phyloP scores from a whole-genome alignment of 2,329 filamentous ascomycete species.

The Fusarium torulosum region DNA sequence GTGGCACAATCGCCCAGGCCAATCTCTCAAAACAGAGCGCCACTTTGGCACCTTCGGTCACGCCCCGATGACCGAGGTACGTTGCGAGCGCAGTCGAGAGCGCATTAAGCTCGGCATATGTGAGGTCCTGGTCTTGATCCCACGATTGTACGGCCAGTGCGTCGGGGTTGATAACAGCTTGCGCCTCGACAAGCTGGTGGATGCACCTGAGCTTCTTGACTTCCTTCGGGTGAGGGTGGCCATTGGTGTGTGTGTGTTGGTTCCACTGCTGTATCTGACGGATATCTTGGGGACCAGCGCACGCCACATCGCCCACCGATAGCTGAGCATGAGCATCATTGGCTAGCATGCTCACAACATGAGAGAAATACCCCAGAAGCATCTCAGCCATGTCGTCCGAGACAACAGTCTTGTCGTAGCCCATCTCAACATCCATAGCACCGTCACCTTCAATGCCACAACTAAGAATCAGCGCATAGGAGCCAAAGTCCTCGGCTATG shows the following conservation, averaged over 20 bases:
- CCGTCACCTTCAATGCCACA: conserved; percentile 16
- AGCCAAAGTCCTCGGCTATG: conserved; percentile 17
- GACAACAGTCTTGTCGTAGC: conserved; percentile 16
- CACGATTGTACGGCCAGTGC: conserved; percentile 12
- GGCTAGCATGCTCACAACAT: conserved; percentile 16
- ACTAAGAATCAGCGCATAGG: conserved; percentile 16
- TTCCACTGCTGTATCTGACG: conserved; percentile 17
- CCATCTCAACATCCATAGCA: conserved; percentile 17
- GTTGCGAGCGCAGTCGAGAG: conserved; percentile 14
- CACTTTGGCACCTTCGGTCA: conserved; percentile 13
- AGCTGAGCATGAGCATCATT: conserved; percentile 15
- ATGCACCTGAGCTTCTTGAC: conserved; percentile 9
- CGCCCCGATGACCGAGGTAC: conserved; percentile 11
- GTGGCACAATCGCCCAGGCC: conserved; percentile 7
- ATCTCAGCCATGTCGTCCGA: conserved; percentile 16
- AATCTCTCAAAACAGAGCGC: conserved; percentile 11
- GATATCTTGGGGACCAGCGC: conserved; percentile 16
- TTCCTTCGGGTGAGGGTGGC: conserved; percentile 11
- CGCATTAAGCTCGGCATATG: conserved; percentile 17
- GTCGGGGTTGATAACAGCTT: conserved; percentile 13
- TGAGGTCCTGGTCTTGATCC: conserved; percentile 15
- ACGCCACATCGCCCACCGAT: conserved; percentile 14
- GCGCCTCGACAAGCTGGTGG: conserved; percentile 15
- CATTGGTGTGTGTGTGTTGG: conserved; percentile 8
- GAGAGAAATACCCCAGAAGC: conserved; percentile 15